phyloP scores from a whole-genome alignment of 768 basidiomycete genomes.

The Pulveroboletus ravenelii region DNA sequence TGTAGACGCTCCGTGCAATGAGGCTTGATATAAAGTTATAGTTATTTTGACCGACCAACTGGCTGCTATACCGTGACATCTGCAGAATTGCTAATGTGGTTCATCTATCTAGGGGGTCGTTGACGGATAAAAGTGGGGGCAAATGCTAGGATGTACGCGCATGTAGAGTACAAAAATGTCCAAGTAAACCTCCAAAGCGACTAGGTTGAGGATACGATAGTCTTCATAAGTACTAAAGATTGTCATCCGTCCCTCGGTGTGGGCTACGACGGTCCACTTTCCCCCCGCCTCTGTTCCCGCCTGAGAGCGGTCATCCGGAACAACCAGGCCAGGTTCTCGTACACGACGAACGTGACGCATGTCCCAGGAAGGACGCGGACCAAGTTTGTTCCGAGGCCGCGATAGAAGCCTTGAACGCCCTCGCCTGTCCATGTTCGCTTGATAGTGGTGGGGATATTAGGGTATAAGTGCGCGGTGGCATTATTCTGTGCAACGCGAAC shows the following conservation, averaged over 20 bases:
- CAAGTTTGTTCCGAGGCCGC: constrained; percentile 90
- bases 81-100: constrained; percentile 6
- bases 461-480: constrained; percentile 63
- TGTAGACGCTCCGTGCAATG: constrained; percentile 24
- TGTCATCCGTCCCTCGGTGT: neutral
- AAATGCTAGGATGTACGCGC: neutral
- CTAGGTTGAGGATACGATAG: constrained; percentile 8
- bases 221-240: neutral
- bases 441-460: constrained; percentile 79
- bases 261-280: constrained; percentile 1
- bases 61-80: too few species aligned
- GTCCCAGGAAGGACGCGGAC: constrained; percentile 95
- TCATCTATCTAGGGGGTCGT: neutral
- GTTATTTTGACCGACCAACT: constrained; percentile 29
- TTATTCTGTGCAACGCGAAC: constrained; percentile 47
- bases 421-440: constrained; percentile 77
- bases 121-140: constrained; percentile 8
- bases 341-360: constrained; percentile 97
- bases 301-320: constrained; percentile 61
- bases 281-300: constrained; percentile 32
- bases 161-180: constrained; percentile 6
- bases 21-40: constrained; percentile 23
- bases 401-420: constrained; percentile 84
- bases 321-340: constrained; percentile 88
- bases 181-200: neutral